phyloP scores from a whole-genome alignment of 306 rosid genomes.

The Rosa persica region DNA sequence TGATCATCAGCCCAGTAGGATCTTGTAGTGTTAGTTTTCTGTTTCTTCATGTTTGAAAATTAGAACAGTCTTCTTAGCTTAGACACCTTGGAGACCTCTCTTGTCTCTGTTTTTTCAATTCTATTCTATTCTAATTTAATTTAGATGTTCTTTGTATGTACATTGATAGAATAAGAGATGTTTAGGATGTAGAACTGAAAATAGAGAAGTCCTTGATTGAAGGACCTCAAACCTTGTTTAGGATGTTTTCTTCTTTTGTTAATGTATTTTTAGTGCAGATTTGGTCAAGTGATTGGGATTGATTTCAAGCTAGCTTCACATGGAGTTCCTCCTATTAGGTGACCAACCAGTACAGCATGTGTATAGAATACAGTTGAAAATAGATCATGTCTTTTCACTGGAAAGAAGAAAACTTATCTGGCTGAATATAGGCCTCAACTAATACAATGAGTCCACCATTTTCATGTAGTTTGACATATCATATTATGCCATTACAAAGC shows the following conservation, averaged over 20 bases:
- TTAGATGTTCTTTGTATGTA: slow-evolving; percentile 49
- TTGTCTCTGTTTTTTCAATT: slow-evolving; percentile 37
- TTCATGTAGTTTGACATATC: background rate
- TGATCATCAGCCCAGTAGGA: slow-evolving; percentile 36
- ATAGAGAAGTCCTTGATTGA: background rate
- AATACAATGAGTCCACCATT: background rate
- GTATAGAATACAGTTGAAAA: background rate
- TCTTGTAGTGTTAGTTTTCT: slow-evolving; percentile 25
- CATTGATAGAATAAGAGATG: slow-evolving; percentile 44
- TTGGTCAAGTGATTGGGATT: no score
- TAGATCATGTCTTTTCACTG: background rate
- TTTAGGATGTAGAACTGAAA: background rate
- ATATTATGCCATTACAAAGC: background rate
- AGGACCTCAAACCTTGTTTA: background rate
- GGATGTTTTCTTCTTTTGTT: background rate
- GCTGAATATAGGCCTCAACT: slow-evolving; percentile 2
- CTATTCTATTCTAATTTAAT: slow-evolving; percentile 30
- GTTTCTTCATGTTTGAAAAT: slow-evolving; percentile 32
- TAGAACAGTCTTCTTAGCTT: slow-evolving; percentile 38
- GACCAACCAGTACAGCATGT: background rate
- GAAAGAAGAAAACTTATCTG: background rate
- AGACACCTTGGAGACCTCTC: slow-evolving; percentile 33
- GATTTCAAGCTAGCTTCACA: background rate
- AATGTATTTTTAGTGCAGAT: background rate
- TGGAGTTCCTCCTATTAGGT: slow-evolving; percentile 1